A percentile compares a stretch with the other conserved stretches of the same genome.
These are phyloP conservation scores for Amphibolis antarctica DNA, from an alignment of 106 monocot species.

Conservation along the genomic window DNA sequence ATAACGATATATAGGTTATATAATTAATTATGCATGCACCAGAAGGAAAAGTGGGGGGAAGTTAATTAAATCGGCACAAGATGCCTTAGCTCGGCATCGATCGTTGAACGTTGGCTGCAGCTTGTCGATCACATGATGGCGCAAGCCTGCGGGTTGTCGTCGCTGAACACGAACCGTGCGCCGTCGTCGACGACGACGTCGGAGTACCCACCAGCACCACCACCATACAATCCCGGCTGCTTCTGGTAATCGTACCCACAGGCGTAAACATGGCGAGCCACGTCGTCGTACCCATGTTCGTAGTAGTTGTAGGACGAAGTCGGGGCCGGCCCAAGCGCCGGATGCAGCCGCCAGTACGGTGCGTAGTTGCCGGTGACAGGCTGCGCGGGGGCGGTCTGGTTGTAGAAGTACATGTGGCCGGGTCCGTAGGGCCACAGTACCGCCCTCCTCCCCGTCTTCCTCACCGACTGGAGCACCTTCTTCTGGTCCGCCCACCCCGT, in stretches of 20 bases:
- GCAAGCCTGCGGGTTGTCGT: conserved; percentile 56
- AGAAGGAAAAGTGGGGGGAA: too few species aligned
- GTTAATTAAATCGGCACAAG: too few species aligned
- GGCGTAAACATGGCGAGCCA: conserved; percentile 22
- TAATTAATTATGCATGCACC: too few species aligned
- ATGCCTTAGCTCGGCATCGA: too few species aligned
- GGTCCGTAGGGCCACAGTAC: conserved; percentile 53
- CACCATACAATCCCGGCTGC: neutral
- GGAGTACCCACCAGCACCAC: neutral
- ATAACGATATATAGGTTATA: too few species aligned
- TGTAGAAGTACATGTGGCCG: conserved; percentile 11
- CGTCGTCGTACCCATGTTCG: conserved; percentile 47
- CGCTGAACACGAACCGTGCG: conserved; percentile 37
- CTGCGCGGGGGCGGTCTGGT: neutral
- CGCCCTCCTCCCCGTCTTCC: conserved; percentile 65
- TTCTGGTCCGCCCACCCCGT: conserved; percentile 60
- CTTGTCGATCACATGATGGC: conserved; percentile 52
- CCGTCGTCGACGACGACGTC: conserved; percentile 18
- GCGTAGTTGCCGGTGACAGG: neutral
- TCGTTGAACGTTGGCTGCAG: too few species aligned
- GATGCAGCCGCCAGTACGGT: conserved; percentile 8
- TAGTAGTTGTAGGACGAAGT: conserved; percentile 53
- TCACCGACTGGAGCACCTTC: conserved; percentile 60
- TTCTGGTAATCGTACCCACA: neutral
- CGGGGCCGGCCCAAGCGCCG: conserved; percentile 2